Evolutionary conservation across 2,329 filamentous ascomycete species (phyloP).

Genomic region (Aspergillus sp.): DNA sequence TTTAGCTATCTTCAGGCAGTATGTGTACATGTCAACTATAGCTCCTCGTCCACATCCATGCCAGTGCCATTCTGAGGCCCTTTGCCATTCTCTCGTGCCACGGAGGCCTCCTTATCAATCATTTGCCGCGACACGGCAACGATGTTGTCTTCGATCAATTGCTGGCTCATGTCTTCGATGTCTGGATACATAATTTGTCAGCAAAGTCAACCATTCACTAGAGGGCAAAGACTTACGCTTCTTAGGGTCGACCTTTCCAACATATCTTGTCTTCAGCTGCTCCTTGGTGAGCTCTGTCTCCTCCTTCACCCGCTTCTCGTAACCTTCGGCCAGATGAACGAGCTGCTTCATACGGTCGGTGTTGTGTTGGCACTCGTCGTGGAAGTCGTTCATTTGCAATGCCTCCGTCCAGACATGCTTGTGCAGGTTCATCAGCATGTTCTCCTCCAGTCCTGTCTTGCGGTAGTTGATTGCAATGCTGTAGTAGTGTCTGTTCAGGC

Average conservation of each 20-base stretch:
- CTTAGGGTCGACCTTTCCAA: slow-evolving; percentile 98
- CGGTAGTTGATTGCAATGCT: slow-evolving; percentile 98
- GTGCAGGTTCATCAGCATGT: slow-evolving; percentile 99
- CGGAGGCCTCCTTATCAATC: slow-evolving; percentile 98
- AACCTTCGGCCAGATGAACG: slow-evolving; percentile 88
- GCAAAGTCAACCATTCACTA: slow-evolving; percentile 2
- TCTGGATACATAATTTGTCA: slow-evolving; percentile 54
- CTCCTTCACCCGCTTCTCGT: slow-evolving; percentile 98
- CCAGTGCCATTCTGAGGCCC: slow-evolving; percentile 52
- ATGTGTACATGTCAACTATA: slow-evolving; percentile 37
- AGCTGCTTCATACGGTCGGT: slow-evolving; percentile 86
- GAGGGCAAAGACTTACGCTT: slow-evolving; percentile 65
- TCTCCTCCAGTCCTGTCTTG: slow-evolving; percentile 96
- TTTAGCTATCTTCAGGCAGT: slow-evolving; percentile 8
- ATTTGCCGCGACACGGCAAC: slow-evolving; percentile 97
- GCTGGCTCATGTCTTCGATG: slow-evolving; percentile 92
- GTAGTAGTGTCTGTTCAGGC: slow-evolving; percentile 98
- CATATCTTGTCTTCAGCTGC: slow-evolving; percentile 97
- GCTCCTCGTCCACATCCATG: slow-evolving; percentile 73
- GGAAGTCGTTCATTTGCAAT: slow-evolving; percentile 95
- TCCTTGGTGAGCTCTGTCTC: slow-evolving; percentile 97
- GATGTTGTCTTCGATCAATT: slow-evolving; percentile 99
- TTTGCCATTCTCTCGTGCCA: slow-evolving; percentile 65
- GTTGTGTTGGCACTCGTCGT: slow-evolving; percentile 79
- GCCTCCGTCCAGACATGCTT: slow-evolving; percentile 99